Evolutionary conservation across 352 stramenopile genomes (phyloP).

Genomic region (Pythium sukuiense): DNA sequence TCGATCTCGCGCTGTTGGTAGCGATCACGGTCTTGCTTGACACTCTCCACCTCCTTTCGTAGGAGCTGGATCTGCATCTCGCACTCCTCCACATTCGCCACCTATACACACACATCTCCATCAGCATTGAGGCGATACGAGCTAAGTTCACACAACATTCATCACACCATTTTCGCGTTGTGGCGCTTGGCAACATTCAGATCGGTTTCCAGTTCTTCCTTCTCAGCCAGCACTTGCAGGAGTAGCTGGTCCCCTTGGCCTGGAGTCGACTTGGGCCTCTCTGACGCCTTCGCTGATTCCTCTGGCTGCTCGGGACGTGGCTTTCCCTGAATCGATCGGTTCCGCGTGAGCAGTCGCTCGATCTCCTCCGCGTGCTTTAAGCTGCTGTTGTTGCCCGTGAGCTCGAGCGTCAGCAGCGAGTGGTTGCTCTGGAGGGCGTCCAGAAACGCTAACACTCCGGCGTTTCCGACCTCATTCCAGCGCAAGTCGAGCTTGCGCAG

Average conservation of each 20-base stretch:
- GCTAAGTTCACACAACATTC: neutral
- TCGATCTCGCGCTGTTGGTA: conserved; percentile 64
- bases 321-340: conserved; percentile 48
- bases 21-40: conserved; percentile 61
- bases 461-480: conserved; percentile 81
- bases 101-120: conserved; percentile 23
- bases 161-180: conserved; percentile 42
- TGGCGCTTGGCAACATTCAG: conserved; percentile 43
- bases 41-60: conserved; percentile 41
- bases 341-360: conserved; percentile 53
- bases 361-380: conserved; percentile 71
- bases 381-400: conserved; percentile 79
- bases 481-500: conserved; percentile 76
- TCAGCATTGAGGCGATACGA: neutral
- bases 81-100: conserved; percentile 51
- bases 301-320: conserved; percentile 3
- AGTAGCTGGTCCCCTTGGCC: conserved; percentile 48
- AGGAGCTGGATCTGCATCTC: conserved; percentile 47
- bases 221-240: conserved; percentile 67
- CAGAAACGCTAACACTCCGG: conserved; percentile 66
- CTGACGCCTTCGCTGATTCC: conserved; percentile 24
- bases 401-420: conserved; percentile 55
- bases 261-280: conserved; percentile 25
- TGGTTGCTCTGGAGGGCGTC: conserved; percentile 74
- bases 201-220: conserved; percentile 53